Evolutionary conservation across 768 basidiomycete species (phyloP).

Genomic region (Kwoniella heveanensis): DNA sequence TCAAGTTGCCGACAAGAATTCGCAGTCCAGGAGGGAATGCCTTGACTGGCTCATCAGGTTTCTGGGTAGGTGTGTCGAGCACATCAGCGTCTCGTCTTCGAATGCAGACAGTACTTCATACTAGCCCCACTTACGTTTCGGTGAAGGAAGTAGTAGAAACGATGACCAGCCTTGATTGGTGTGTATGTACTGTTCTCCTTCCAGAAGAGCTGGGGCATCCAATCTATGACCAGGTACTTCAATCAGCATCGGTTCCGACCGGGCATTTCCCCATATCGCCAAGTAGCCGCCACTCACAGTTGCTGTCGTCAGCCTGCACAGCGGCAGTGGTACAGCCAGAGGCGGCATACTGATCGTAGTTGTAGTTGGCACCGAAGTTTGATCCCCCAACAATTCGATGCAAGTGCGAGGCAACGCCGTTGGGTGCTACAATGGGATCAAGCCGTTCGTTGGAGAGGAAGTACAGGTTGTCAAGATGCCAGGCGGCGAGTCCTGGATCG

Average conservation of each 20-base stretch:
- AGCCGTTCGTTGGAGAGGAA: conserved; percentile 31
- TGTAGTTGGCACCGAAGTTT: conserved; percentile 36
- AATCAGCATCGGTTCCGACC: background rate
- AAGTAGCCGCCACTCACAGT: no score
- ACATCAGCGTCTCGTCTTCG: no score
- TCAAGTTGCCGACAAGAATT: conserved; percentile 20
- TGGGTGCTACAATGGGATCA: conserved; percentile 38
- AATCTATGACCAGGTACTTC: conserved; percentile 11
- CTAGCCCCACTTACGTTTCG: conserved; percentile 22
- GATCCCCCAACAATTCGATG: conserved; percentile 36
- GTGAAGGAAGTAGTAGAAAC: conserved; percentile 51
- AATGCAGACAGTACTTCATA: background rate
- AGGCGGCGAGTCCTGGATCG: conserved; percentile 24
- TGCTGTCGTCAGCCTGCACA: conserved; percentile 38
- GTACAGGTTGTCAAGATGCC: conserved; percentile 31
- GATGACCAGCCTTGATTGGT: conserved; percentile 19
- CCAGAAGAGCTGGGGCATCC: conserved; percentile 34
- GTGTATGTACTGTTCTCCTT: conserved; percentile 24
- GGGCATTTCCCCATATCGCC: no score
- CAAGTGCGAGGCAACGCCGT: conserved; percentile 28
- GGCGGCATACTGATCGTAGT: conserved; percentile 16
- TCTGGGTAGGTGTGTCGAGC: no score
- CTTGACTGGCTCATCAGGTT: conserved; percentile 21
- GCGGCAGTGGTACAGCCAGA: conserved; percentile 32
- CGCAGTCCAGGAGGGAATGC: conserved; percentile 41